Evolutionary conservation across 2,329 filamentous ascomycete genomes (phyloP), one percentile per base, ranked within the genome.

Genomic region (Diplodia mutila): DNA sequence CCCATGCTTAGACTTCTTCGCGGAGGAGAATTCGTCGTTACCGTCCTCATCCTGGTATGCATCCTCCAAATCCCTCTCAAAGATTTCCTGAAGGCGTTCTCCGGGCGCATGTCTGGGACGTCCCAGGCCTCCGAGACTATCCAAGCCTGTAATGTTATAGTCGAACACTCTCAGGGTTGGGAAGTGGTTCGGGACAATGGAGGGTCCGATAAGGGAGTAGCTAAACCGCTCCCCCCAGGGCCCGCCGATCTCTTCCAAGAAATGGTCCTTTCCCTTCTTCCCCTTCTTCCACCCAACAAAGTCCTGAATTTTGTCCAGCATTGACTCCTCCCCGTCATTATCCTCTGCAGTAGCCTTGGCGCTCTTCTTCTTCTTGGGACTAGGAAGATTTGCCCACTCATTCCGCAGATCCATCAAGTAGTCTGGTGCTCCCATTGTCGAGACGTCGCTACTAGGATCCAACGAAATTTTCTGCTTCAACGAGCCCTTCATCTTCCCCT

Each of bases 141-240:
- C 90, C 3, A 97, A 77, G 0, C 93, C 92, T 0, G 85, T 91
- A 66, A 92, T 92, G 76, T 99, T 98, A 83, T 98, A 99, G 75
- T 97, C 92, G 71, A 94, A 84, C n/a, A 99, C 86, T n/a, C 94
- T 88, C 37, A 97, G 80, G 0, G 91, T 93, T 0, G 94, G 95
- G 71, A 94, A 95, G 78, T 93, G 97, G 75, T 95, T 97, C 7
- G 94, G 95, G 9, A 98, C 92, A 46, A 99, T 83, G 75, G 94
- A 98, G 0, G 94, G 92, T 55, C 90, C 87, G 67, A 98, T 90
- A 29, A 95, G 82, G 0, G 91, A 90, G 6, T 97, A 79, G 65
- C 93, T 90, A 77, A 93, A 99, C 64, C 93, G 87, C 79, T 99
- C 93, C 3, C 89, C 93, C 81, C 88, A 97, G 69, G 87, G 86